Conservation (phyloP, 257 asterid genomes). For the Solanum chiquidenum region DNA sequence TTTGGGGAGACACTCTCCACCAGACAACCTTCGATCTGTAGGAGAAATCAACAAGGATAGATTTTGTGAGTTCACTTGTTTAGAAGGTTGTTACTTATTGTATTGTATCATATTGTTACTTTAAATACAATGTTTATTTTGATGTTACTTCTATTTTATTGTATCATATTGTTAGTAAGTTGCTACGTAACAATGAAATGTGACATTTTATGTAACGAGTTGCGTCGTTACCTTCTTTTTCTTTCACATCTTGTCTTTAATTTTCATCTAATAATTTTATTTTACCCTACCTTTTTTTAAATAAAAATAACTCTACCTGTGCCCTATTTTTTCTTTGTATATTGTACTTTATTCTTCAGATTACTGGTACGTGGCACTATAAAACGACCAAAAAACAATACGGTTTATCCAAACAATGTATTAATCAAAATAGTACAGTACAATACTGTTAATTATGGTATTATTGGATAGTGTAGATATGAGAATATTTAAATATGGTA, state of each 20-base stretch:
- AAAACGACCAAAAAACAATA: neutral
- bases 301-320: neutral
- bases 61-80: neutral
- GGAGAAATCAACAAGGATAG: neutral
- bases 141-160: neutral
- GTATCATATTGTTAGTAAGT: neutral
- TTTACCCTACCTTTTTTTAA: neutral
- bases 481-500: no score
- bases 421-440: neutral
- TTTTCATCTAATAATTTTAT: neutral
- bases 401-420: neutral
- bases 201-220: neutral
- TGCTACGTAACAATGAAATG: neutral
- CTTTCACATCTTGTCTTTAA: neutral
- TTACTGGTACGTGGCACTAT: neutral
- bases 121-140: neutral
- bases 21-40: neutral
- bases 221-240: neutral
- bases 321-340: neutral
- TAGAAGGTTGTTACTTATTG: neutral
- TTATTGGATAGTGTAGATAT: no score
- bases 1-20: neutral
- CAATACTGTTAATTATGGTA: neutral
- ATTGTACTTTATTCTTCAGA: neutral
- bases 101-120: neutral